phyloP scores from a whole-genome alignment of 2,329 filamentous ascomycete genomes.

The Penicillium concentricum region DNA sequence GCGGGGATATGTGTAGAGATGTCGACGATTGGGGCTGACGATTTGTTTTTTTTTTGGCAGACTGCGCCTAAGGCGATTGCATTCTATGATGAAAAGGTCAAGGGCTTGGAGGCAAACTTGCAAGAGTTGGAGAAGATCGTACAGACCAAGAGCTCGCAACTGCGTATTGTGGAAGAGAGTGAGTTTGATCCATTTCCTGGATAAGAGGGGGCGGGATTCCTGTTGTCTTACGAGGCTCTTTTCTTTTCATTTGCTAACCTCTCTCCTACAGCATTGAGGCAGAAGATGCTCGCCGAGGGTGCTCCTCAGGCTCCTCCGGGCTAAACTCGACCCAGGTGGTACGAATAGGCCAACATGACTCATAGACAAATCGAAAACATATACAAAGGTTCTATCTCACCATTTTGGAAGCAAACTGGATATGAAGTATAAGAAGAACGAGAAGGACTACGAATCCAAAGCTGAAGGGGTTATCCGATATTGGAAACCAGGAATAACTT shows the following conservation, averaged over 20 bases:
- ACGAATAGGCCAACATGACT: not conserved
- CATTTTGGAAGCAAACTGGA: not conserved
- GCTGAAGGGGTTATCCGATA: not conserved
- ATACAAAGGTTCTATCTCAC: not conserved
- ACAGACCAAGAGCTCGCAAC: constrained; percentile 75
- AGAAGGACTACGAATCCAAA: not conserved
- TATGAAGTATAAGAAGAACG: not conserved
- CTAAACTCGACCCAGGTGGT: not conserved
- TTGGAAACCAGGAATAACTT: not conserved
- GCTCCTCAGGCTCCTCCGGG: constrained; percentile 32
- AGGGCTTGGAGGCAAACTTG: constrained; percentile 63
- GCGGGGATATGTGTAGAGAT: too few relatives aligned
- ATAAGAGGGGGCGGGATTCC: not conserved
- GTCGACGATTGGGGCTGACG: not conserved
- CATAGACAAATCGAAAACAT: not conserved
- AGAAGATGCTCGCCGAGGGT: constrained; percentile 51
- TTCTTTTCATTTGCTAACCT: constrained; percentile 17
- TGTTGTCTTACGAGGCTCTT: not conserved
- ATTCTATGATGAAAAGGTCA: constrained; percentile 68
- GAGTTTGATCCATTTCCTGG: constrained; percentile 30
- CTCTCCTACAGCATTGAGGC: constrained; percentile 45
- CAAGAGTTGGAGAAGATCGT: constrained; percentile 68
- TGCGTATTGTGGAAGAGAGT: constrained; percentile 88
- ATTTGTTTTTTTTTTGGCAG: constrained; percentile 24
- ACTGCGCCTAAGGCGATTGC: constrained; percentile 59